Evolutionary conservation across 495 filamentous ascomycete species (phyloP), one percentile per base, ranked within the genome.

Genomic region (Penicillium chermesinum): DNA sequence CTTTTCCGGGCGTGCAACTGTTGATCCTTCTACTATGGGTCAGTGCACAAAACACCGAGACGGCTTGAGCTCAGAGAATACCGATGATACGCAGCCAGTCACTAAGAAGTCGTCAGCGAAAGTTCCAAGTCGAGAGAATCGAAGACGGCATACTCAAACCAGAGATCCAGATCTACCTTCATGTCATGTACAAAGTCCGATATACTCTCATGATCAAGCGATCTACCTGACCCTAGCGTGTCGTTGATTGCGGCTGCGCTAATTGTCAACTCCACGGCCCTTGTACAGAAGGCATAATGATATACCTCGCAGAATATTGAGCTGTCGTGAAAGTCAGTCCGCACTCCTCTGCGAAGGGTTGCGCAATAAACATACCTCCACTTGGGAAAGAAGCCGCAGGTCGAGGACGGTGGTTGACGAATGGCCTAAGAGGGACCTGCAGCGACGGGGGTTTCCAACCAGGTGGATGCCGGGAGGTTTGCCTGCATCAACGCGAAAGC

Each of bases 321-420:
- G 58, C 72, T 69, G 17, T 7, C 18, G 14, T 22, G 13, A 30
- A 12, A 13, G 13, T 30, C n/a, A 32, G 34, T 63, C 27, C 63
- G 55, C 38, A 40, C 19, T 12, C 10, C 1, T 32, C 1, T 7
- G 1, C 2, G 2, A 17, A 15, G 2, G 10, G 3, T 6, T 7
- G 17, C 5, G 22, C 22, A 22, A 7, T 25, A 13, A 38, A 20
- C 48, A 43, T 53, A 78, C 70, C 65, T 78, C 75, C 15, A 78
- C 71, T 45, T 78, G 75, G 38, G 75, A 71, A 22, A 76, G 67
- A 4, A 78, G 39, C 19, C 75, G 67, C n/a, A 78, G 54, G 57
- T 78, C 75, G 21, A 77, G 52, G 2, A 68, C 46, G 1, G 71
- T 75, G 0, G 68, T 65, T 1, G 64, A 62, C 0, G 68, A 63